A percentile compares a stretch with the other conserved stretches of the same genome.
phyloP scores from a whole-genome alignment of 306 rosid species.

The Lathyrus tuberosus region DNA sequence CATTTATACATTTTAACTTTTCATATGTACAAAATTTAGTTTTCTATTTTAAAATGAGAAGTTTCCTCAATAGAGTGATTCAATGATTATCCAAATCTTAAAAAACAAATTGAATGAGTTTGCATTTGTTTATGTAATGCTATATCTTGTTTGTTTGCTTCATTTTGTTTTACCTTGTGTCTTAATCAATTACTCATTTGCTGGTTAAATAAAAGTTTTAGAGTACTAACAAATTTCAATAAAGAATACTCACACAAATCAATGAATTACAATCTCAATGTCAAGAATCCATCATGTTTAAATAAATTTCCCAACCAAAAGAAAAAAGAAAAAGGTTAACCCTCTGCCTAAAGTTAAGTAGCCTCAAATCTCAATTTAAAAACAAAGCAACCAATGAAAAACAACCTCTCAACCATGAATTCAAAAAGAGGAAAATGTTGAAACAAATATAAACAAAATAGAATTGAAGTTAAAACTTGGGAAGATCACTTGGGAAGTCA shows the following conservation, averaged over 20 bases:
- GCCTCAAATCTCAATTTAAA: slow-evolving; percentile 1
- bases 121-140: too few species aligned
- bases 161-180: too few species aligned
- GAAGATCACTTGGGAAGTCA: too few species aligned
- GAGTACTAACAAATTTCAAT: neutral
- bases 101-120: too few species aligned
- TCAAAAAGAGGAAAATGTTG: slow-evolving; percentile 12
- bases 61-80: too few species aligned
- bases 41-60: too few species aligned
- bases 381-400: neutral
- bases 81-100: too few species aligned
- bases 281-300: slow-evolving; percentile 1
- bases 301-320: slow-evolving; percentile 19
- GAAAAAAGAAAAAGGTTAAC: neutral
- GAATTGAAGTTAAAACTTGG: slow-evolving; percentile 43
- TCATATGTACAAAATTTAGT: too few species aligned
- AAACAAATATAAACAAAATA: slow-evolving; percentile 3
- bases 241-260: neutral
- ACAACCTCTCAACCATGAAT: neutral
- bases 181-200: neutral
- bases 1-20: too few species aligned
- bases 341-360: neutral
- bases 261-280: slow-evolving; percentile 21
- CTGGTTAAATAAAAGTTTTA: neutral
- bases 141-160: too few species aligned